Conservation (phyloP, 495 filamentous ascomycete genomes). For the Aspergillus kassunensis region DNA sequence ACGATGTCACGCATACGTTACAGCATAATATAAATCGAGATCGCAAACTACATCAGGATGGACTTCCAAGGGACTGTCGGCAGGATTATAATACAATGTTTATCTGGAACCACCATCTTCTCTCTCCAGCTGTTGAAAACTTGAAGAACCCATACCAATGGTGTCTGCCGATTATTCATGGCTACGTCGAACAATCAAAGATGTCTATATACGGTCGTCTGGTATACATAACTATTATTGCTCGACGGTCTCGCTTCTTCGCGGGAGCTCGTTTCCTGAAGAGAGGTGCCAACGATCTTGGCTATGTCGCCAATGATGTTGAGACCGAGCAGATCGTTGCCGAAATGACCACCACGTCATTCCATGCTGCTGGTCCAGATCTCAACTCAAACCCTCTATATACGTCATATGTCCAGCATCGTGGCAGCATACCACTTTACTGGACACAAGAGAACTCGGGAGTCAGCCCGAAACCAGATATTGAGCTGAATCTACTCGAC, state of each 20-base stretch:
- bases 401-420: slow-evolving; percentile 94
- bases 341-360: slow-evolving; percentile 88
- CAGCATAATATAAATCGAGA: slow-evolving; percentile 90
- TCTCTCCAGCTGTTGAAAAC: slow-evolving; percentile 65
- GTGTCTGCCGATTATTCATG: slow-evolving; percentile 95
- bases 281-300: slow-evolving; percentile 89
- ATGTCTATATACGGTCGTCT: slow-evolving; percentile 78
- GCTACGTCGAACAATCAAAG: slow-evolving; percentile 88
- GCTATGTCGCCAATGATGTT: slow-evolving; percentile 98
- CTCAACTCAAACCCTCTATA: slow-evolving; percentile 86
- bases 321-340: slow-evolving; percentile 98
- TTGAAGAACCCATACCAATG: slow-evolving; percentile 85
- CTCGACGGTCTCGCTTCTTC: slow-evolving; percentile 86
- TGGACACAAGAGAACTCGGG: slow-evolving; percentile 98
- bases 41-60: slow-evolving; percentile 61
- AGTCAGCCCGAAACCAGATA: slow-evolving; percentile 91
- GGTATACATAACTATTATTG: slow-evolving; percentile 90
- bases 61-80: slow-evolving; percentile 50
- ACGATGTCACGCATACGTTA: slow-evolving; percentile 88
- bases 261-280: slow-evolving; percentile 94
- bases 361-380: slow-evolving; percentile 83
- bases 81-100: slow-evolving; percentile 91
- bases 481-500: slow-evolving; percentile 89
- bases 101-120: slow-evolving; percentile 91
- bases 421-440: slow-evolving; percentile 92